Conservation (phyloP, 2,329 filamentous ascomycete species). For the Cordyceps cicadae region DNA sequence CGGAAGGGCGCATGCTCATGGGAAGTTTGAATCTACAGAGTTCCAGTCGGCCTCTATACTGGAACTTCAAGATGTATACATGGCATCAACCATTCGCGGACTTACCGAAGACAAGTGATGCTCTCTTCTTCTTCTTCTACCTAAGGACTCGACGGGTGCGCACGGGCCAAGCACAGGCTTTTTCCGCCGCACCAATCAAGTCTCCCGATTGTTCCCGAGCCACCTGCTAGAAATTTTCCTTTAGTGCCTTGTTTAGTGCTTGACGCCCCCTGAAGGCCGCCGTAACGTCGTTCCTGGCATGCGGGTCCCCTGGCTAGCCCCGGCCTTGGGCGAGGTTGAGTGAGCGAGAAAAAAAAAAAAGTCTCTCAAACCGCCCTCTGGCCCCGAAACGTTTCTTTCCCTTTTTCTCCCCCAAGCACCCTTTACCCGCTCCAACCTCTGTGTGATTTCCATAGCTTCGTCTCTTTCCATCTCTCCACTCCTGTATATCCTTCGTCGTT, state of each 20-base stretch:
- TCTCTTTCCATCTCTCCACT: slow-evolving; percentile 23
- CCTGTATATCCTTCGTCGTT: slow-evolving; percentile 13
- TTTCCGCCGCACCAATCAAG: slow-evolving; percentile 4
- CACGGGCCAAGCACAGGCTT: slow-evolving; percentile 6
- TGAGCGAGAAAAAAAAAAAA: slow-evolving; percentile 12
- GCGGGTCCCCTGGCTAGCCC: slow-evolving; percentile 7
- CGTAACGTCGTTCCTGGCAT: not conserved
- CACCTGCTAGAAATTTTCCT: slow-evolving; percentile 3
- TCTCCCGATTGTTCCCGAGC: slow-evolving; percentile 10
- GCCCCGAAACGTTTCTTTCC: slow-evolving; percentile 4
- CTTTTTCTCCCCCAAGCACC: slow-evolving; percentile 11
- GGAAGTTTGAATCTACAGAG: no score
- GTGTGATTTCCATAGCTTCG: slow-evolving; percentile 11
- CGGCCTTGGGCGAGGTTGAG: not conserved
- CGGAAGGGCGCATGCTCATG: no score
- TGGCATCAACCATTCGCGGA: not conserved
- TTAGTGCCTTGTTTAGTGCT: slow-evolving; percentile 2
- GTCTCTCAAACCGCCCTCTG: slow-evolving; percentile 11
- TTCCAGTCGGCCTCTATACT: no score
- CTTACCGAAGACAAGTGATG: not conserved
- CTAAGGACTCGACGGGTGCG: not conserved
- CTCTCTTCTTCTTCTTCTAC: no score
- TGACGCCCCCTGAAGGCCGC: not conserved
- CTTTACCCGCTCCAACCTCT: slow-evolving; percentile 8
- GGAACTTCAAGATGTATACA: not conserved